Percentiles rank a stretch among this genome's conserved stretches.
phyloP scores from a whole-genome alignment of 2,329 filamentous ascomycete species.

The Aureobasidium pullulans region DNA sequence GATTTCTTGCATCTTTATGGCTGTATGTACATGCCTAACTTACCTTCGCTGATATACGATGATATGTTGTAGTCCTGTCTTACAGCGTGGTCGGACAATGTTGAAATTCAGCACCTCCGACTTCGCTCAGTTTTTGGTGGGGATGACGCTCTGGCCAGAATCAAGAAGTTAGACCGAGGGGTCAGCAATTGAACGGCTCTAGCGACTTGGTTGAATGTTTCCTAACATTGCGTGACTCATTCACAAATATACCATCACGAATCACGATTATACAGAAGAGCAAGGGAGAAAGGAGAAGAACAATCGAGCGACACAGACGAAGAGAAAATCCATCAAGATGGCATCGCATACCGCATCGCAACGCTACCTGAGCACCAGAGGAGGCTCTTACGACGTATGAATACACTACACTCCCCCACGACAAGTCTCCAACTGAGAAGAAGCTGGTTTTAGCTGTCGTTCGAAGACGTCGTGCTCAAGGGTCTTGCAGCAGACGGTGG shows the following conservation, averaged over 20 bases:
- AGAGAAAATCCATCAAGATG: slow-evolving; percentile 10
- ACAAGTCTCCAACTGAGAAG: slow-evolving; percentile 15
- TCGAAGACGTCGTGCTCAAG: slow-evolving; percentile 86
- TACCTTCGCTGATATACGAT: no score
- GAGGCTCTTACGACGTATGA: slow-evolving; percentile 55
- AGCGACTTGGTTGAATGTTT: neutral
- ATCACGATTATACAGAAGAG: neutral
- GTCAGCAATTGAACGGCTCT: slow-evolving; percentile 5
- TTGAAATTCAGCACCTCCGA: neutral
- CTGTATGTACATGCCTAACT: no score
- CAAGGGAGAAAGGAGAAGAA: neutral
- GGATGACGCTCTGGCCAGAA: slow-evolving; percentile 10
- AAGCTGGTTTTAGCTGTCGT: slow-evolving; percentile 58
- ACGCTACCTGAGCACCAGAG: slow-evolving; percentile 55
- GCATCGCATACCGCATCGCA: slow-evolving; percentile 48
- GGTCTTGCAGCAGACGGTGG: slow-evolving; percentile 81
- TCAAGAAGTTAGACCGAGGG: slow-evolving; percentile 3
- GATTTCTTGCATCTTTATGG: no score
- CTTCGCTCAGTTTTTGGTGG: slow-evolving; percentile 6
- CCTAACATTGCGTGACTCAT: neutral
- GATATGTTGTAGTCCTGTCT: no score
- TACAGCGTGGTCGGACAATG: neutral
- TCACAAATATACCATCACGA: neutral
- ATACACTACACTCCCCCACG: neutral
- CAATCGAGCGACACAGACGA: neutral